These are phyloP conservation scores for Cercophora scortea DNA, from an alignment of 495 filamentous ascomycete species.

Conservation along the genomic window DNA sequence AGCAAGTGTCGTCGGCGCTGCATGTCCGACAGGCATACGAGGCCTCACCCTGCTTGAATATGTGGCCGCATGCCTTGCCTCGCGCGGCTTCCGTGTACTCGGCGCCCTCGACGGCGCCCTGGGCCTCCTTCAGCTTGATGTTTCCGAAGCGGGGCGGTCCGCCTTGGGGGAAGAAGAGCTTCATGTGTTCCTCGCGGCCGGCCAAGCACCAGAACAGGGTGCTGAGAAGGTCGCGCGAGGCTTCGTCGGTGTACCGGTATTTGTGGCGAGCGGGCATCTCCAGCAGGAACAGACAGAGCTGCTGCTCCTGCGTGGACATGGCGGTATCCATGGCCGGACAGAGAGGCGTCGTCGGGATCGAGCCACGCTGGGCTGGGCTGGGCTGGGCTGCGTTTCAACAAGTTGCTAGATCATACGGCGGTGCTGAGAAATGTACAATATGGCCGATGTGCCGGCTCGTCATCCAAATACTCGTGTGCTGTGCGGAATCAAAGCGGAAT, in stretches of 20 bases:
- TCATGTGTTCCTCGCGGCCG: constrained; percentile 63
- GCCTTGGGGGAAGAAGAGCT: constrained; percentile 71
- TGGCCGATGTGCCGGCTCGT: no score
- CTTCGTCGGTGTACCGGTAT: constrained; percentile 64
- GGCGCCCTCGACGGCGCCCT: constrained; percentile 86
- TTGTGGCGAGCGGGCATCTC: constrained; percentile 59
- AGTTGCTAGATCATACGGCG: no score
- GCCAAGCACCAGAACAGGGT: constrained; percentile 82
- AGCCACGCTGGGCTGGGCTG: constrained; percentile 1
- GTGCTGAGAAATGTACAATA: no score
- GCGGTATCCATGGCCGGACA: constrained; percentile 27
- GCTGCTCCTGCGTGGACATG: constrained; percentile 67
- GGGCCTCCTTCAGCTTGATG: constrained; percentile 75
- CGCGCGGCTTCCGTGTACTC: constrained; percentile 90
- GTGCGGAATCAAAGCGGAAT: no score
- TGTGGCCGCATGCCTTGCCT: constrained; percentile 95
- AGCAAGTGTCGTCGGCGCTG: constrained; percentile 77
- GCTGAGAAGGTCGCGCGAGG: constrained; percentile 60
- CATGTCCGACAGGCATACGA: constrained; percentile 93
- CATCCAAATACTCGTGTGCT: no score
- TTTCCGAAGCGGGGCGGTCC: constrained; percentile 41
- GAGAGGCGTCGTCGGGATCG: background rate
- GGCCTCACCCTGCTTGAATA: constrained; percentile 86
- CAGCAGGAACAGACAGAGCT: constrained; percentile 68
- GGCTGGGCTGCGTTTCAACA: no score